A percentile compares a stretch with the other conserved stretches of the same genome.
Conservation (phyloP, 352 stramenopile genomes). For the Phytophthora palmivora region DNA sequence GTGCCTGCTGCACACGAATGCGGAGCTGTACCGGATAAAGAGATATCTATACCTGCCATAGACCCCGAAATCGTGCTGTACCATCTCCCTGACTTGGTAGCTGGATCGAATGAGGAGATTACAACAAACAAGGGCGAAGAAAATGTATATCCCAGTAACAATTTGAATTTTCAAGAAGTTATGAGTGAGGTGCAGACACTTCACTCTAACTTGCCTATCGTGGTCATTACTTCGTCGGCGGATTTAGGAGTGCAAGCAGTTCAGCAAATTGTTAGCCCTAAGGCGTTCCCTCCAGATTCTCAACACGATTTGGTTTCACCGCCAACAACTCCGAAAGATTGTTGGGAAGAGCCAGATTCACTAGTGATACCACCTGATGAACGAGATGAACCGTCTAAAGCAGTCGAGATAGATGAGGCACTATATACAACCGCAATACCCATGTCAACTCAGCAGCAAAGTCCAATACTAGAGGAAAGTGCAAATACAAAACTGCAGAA, state of each 20-base stretch:
- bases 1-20: not conserved
- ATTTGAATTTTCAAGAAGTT: conserved; percentile 3
- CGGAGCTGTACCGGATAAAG: conserved; percentile 4
- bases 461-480: no score
- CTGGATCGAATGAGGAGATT: conserved; percentile 1
- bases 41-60: not conserved
- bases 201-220: not conserved
- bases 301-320: not conserved
- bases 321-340: conserved; percentile 12
- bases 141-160: not conserved
- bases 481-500: not conserved
- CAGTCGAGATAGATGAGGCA: not conserved
- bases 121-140: not conserved
- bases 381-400: not conserved
- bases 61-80: conserved; percentile 33
- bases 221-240: not conserved
- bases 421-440: not conserved
- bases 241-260: not conserved
- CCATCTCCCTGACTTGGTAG: not conserved
- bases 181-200: not conserved
- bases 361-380: not conserved
- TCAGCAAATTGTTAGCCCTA: not conserved
- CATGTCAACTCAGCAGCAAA: no score
- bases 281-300: not conserved
- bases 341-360: conserved; percentile 22